These are phyloP conservation scores for Kazachstania sp. DNA, from an alignment of 1,139 yeast genomes.

Conservation along the genomic window DNA sequence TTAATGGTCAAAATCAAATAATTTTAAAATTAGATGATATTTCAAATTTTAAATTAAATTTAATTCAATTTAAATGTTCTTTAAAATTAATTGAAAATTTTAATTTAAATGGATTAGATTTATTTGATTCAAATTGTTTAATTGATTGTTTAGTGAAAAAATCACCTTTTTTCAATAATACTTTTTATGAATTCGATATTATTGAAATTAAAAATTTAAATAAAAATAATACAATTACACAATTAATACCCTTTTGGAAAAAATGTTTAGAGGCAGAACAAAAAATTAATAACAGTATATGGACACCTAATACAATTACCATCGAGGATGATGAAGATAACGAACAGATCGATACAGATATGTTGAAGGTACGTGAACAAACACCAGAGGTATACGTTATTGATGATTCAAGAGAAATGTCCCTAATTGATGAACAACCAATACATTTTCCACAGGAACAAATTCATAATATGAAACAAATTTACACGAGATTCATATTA, in stretches of 20 bases:
- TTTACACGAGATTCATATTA: no score
- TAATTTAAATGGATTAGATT: no score
- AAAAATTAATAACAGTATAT: neutral
- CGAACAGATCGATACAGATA: neutral
- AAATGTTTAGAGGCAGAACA: neutral
- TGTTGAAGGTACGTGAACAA: no score
- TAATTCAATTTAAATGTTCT: constrained; percentile 14
- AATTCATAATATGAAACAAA: no score
- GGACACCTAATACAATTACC: no score
- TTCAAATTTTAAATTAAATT: constrained; percentile 5
- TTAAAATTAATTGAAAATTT: neutral
- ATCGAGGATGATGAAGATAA: no score
- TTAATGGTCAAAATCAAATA: constrained; percentile 13
- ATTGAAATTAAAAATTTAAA: neutral
- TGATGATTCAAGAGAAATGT: no score
- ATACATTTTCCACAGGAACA: no score
- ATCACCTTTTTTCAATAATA: neutral
- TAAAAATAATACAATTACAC: neutral
- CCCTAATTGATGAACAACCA: no score
- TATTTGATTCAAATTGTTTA: neutral
- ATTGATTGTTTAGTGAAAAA: neutral
- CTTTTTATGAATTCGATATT: neutral
- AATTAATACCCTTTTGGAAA: neutral
- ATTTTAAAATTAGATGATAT: constrained; percentile 24
- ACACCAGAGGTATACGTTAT: no score